Conservation (phyloP, 2,329 filamentous ascomycete species). For the Alternaria tenuissima region DNA sequence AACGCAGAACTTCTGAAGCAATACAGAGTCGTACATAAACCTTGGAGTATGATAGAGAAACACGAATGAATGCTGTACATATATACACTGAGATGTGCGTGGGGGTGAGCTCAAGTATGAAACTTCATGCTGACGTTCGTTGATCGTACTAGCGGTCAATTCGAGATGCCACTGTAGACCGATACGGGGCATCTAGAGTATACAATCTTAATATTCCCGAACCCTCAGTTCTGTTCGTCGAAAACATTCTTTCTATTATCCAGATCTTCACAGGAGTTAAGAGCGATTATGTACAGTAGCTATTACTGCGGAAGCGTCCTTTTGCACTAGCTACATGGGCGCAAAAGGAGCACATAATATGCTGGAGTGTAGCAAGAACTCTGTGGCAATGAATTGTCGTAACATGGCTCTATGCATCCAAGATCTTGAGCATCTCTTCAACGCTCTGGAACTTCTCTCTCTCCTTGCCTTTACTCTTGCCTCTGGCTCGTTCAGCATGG, state of each 20-base stretch:
- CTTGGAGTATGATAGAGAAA: background rate
- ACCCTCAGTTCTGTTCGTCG: no score
- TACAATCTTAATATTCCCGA: background rate
- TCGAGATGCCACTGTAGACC: background rate
- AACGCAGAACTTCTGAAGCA: background rate
- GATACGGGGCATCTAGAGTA: background rate
- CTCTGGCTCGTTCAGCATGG: conserved; percentile 73
- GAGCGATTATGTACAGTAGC: background rate
- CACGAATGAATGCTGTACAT: background rate
- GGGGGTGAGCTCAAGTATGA: background rate
- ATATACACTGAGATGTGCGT: background rate
- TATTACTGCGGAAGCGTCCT: background rate
- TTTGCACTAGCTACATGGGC: background rate
- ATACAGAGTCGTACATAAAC: background rate
- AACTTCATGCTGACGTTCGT: background rate
- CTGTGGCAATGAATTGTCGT: background rate
- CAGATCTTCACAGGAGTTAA: background rate
- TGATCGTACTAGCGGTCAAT: background rate
- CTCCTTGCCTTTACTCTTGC: conserved; percentile 73
- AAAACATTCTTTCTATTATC: no score
- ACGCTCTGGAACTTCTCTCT: conserved; percentile 72
- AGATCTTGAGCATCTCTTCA: conserved; percentile 64
- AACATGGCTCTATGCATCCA: conserved; percentile 34
- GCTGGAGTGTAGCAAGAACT: no score
- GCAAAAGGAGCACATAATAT: background rate